These are phyloP conservation scores for Ulmus americana DNA, from an alignment of 331 rosid genomes.

Conservation along the genomic window DNA sequence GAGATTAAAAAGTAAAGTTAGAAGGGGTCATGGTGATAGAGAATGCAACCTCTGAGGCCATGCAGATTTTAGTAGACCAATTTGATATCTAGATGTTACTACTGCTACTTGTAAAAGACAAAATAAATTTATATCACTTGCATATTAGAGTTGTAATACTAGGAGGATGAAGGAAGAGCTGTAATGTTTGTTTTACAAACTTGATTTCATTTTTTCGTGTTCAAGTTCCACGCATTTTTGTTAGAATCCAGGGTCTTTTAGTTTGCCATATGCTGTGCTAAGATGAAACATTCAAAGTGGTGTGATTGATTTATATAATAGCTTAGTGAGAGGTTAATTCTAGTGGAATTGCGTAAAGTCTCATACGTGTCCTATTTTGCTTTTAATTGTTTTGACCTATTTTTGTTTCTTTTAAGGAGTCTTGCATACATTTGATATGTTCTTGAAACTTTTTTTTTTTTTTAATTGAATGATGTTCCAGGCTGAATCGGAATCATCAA, in stretches of 20 bases:
- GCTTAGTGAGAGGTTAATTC: background rate
- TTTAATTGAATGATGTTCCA: conserved; percentile 32
- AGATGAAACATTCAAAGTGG: background rate
- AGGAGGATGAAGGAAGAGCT: no score
- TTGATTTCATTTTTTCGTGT: no score
- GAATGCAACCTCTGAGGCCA: no score
- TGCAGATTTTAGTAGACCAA: no score
- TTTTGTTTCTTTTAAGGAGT: background rate
- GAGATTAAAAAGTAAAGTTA: background rate
- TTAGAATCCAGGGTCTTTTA: background rate
- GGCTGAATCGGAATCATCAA: conserved; percentile 50
- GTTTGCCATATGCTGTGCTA: background rate
- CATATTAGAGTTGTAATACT: no score
- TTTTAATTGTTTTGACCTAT: background rate
- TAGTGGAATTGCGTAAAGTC: background rate
- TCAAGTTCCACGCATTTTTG: no score
- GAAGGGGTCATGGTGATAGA: no score
- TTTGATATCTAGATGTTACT: no score
- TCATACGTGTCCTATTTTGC: no score
- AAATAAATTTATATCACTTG: no score
- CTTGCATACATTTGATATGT: background rate
- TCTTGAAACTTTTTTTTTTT: background rate
- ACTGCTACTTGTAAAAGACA: no score
- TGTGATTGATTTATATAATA: background rate
- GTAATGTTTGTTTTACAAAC: no score